These are phyloP conservation scores for Scleromitrula shiraiana DNA, from an alignment of 2,329 filamentous ascomycete genomes.

Conservation along the genomic window DNA sequence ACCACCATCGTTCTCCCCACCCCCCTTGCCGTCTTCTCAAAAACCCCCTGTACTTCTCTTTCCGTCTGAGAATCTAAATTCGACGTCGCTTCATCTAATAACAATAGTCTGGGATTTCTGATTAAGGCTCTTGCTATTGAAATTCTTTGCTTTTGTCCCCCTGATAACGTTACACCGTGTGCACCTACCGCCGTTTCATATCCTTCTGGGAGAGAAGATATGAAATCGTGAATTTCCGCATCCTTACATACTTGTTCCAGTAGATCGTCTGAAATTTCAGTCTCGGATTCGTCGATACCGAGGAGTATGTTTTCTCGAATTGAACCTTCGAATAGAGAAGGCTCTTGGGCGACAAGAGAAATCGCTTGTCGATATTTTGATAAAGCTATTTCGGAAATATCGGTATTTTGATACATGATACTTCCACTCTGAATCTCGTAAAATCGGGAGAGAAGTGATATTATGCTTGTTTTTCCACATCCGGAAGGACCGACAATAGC, in stretches of 20 bases:
- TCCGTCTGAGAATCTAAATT: slow-evolving; percentile 50
- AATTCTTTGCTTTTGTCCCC: slow-evolving; percentile 48
- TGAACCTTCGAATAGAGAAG: slow-evolving; percentile 55
- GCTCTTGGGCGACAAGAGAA: slow-evolving; percentile 67
- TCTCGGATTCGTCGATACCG: slow-evolving; percentile 43
- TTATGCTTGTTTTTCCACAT: slow-evolving; percentile 41
- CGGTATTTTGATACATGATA: slow-evolving; percentile 55
- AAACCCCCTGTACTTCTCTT: slow-evolving; percentile 52
- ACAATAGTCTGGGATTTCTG: slow-evolving; percentile 41
- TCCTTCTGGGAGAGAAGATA: slow-evolving; percentile 43
- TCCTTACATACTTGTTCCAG: slow-evolving; percentile 40
- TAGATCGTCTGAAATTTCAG: slow-evolving; percentile 36
- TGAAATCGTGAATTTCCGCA: slow-evolving; percentile 46
- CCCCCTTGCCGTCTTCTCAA: slow-evolving; percentile 55
- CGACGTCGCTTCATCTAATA: slow-evolving; percentile 52
- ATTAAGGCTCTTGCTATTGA: slow-evolving; percentile 47
- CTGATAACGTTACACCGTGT: slow-evolving; percentile 40
- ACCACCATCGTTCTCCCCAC: slow-evolving; percentile 69
- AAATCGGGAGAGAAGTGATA: slow-evolving; percentile 59
- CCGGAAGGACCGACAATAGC: slow-evolving; percentile 64
- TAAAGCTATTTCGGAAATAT: slow-evolving; percentile 51
- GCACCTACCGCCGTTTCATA: slow-evolving; percentile 40
- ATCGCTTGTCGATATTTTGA: slow-evolving; percentile 56
- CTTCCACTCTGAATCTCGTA: slow-evolving; percentile 59
- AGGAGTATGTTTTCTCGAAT: slow-evolving; percentile 63